These are phyloP conservation scores for Suillus subalutaceus DNA, from an alignment of 768 basidiomycete genomes.

Conservation along the genomic window DNA sequence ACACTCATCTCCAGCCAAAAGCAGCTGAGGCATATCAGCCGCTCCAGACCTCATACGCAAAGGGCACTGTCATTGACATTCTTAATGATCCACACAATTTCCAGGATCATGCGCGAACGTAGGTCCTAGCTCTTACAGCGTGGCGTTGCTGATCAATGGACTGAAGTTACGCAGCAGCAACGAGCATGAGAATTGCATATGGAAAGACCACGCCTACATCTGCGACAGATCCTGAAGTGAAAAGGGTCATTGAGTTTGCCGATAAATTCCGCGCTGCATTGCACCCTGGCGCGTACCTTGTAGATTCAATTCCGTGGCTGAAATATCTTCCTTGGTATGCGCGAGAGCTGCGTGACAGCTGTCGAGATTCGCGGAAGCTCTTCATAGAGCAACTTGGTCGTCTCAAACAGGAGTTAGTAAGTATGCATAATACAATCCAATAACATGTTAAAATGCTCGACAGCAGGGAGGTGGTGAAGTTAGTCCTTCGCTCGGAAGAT, in stretches of 20 bases:
- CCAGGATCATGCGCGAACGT: slow-evolving; percentile 39
- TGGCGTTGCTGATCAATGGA: not conserved
- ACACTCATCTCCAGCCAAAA: slow-evolving; percentile 56
- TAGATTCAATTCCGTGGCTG: slow-evolving; percentile 37
- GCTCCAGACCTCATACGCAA: slow-evolving; percentile 42
- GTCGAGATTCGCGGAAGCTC: slow-evolving; percentile 49
- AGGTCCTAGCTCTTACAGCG: slow-evolving; percentile 27
- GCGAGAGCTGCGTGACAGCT: slow-evolving; percentile 50
- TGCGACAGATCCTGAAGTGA: slow-evolving; percentile 22
- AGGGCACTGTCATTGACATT: slow-evolving; percentile 23
- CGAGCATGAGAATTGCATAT: slow-evolving; percentile 29
- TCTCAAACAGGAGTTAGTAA: slow-evolving; percentile 48
- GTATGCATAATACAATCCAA: not conserved
- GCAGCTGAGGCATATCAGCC: slow-evolving; percentile 46
- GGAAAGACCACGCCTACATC: slow-evolving; percentile 26
- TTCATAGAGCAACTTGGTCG: slow-evolving; percentile 52
- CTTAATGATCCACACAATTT: slow-evolving; percentile 25
- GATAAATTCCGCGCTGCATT: slow-evolving; percentile 16
- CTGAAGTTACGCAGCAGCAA: slow-evolving; percentile 29
- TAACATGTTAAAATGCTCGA: not conserved
- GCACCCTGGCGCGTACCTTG: slow-evolving; percentile 36
- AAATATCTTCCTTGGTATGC: slow-evolving; percentile 60
- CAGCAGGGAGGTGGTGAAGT: slow-evolving; percentile 18
- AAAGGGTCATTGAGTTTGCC: not conserved
- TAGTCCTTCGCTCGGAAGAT: slow-evolving; percentile 48